Evolutionary conservation across 2,329 filamentous ascomycete genomes (phyloP), one percentile per base, ranked within the genome.

Genomic region (Fusarium nodosum): DNA sequence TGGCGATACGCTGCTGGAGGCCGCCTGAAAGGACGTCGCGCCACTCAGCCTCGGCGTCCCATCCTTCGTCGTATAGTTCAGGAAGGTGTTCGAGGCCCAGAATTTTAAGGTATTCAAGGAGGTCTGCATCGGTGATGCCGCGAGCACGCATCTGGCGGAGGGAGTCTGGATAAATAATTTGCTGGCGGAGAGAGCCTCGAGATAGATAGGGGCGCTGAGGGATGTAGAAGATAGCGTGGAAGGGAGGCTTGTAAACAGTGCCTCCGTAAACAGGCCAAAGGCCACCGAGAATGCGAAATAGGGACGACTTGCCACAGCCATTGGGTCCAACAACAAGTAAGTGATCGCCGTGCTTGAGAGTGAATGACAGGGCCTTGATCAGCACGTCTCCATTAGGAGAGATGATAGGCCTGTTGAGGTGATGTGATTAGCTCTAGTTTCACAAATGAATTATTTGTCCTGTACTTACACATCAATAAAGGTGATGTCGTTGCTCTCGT

Each of bases 231-330:
- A 99, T 98, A 77, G 96, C 92, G 71, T 93, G 90, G 75, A 95
- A 96, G 3, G 92, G 90, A 2, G 96, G 96, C 79, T 98, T 98
- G 75, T 93, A 87, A 22, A 99, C 96, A 2, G 88, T 93, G 53
- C 96, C 96, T 69, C 96, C 95, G 79, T 99, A 99, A 15, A 98
- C 96, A 18, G 96, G 96, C 96, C 96, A 99, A 4, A 99, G 85
- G 1, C 96, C 96, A 65, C 96, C 96, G 1, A 99, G 87, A 72
- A 99, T 99, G 38, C 96, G 90, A 87, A 99, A 99, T 5, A 99
- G 86, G 18, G 92, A 97, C 0, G 93, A 97, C 80, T 99, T 99
- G 42, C 96, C 96, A 79, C 96, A 99, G 38, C 96, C 96, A 78
- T 99, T 99, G 24, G 96, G 96, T 1, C 96, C 96, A 42, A 98